A percentile compares a stretch with the other conserved stretches of the same genome.
These are phyloP conservation scores for Neurospora terricola DNA, from an alignment of 495 filamentous ascomycete genomes.

Conservation along the genomic window DNA sequence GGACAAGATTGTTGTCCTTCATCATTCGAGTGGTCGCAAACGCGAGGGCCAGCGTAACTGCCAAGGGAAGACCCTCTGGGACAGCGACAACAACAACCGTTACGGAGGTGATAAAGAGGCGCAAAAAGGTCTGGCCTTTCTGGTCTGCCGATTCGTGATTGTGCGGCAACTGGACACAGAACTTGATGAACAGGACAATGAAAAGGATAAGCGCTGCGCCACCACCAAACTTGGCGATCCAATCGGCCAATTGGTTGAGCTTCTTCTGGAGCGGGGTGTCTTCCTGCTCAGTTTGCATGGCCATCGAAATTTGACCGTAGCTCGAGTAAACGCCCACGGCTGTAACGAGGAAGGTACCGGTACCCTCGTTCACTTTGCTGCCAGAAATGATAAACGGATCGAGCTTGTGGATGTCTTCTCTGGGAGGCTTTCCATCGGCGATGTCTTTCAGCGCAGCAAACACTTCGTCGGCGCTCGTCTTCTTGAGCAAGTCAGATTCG, in stretches of 20 bases:
- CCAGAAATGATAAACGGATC: slow-evolving; percentile 95
- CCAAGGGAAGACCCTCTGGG: slow-evolving; percentile 84
- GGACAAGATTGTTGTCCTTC: slow-evolving; percentile 90
- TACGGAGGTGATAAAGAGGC: slow-evolving; percentile 91
- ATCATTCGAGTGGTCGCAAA: slow-evolving; percentile 94
- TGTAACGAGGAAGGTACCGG: slow-evolving; percentile 80
- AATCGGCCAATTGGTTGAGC: slow-evolving; percentile 76
- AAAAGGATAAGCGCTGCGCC: slow-evolving; percentile 78
- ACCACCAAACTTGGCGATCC: slow-evolving; percentile 84
- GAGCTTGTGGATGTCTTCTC: slow-evolving; percentile 61
- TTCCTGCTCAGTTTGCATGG: slow-evolving; percentile 76
- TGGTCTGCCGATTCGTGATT: slow-evolving; percentile 45
- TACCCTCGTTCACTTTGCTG: slow-evolving; percentile 82
- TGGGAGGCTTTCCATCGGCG: slow-evolving; percentile 17
- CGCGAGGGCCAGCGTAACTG: slow-evolving; percentile 88
- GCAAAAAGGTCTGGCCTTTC: slow-evolving; percentile 82
- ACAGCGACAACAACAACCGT: slow-evolving; percentile 98
- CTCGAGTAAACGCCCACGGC: slow-evolving; percentile 76
- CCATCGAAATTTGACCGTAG: slow-evolving; percentile 91
- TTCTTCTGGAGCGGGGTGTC: slow-evolving; percentile 89
- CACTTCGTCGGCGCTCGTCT: slow-evolving; percentile 64
- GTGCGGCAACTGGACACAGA: slow-evolving; percentile 53
- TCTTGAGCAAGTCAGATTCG: slow-evolving; percentile 72
- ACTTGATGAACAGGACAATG: slow-evolving; percentile 83
- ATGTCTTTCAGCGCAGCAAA: slow-evolving; percentile 61